phyloP scores from a whole-genome alignment of 495 filamentous ascomycete species.

The Tuber borchii region DNA sequence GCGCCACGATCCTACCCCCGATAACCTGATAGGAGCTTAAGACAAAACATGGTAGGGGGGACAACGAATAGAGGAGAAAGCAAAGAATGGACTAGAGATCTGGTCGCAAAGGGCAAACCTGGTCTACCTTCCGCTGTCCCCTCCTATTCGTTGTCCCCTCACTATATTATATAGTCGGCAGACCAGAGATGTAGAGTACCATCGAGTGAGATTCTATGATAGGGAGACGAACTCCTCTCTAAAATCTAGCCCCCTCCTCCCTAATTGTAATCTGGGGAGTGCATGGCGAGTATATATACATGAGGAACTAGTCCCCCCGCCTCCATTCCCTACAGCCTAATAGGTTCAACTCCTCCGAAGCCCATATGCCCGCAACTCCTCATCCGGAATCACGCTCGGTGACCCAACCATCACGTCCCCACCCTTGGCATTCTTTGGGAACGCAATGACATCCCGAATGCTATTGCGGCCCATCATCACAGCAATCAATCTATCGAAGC shows the following conservation, averaged over 20 bases:
- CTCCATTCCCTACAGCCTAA: neutral
- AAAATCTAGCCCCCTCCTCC: neutral
- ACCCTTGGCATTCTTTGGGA: slow-evolving; percentile 83
- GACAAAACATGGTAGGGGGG: neutral
- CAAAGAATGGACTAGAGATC: neutral
- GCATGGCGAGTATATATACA: neutral
- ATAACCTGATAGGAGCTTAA: neutral
- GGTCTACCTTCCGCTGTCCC: neutral
- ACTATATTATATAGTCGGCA: neutral
- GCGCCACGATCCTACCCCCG: neutral
- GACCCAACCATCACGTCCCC: slow-evolving; percentile 75
- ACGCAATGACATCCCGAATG: slow-evolving; percentile 88
- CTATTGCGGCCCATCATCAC: slow-evolving; percentile 67
- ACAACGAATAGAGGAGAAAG: neutral
- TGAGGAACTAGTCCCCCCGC: neutral
- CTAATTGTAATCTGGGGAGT: neutral
- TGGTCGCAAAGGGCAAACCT: neutral
- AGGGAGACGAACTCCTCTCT: neutral
- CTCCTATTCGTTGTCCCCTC: neutral
- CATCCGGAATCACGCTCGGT: slow-evolving; percentile 58
- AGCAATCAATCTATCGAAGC: slow-evolving; percentile 84
- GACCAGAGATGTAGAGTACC: neutral
- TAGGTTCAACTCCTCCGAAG: slow-evolving; percentile 8
- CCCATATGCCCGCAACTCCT: slow-evolving; percentile 60
- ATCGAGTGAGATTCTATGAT: neutral